These are phyloP conservation scores for Thymus mandschuricus DNA, from an alignment of 257 asterid species.

Conservation along the genomic window DNA sequence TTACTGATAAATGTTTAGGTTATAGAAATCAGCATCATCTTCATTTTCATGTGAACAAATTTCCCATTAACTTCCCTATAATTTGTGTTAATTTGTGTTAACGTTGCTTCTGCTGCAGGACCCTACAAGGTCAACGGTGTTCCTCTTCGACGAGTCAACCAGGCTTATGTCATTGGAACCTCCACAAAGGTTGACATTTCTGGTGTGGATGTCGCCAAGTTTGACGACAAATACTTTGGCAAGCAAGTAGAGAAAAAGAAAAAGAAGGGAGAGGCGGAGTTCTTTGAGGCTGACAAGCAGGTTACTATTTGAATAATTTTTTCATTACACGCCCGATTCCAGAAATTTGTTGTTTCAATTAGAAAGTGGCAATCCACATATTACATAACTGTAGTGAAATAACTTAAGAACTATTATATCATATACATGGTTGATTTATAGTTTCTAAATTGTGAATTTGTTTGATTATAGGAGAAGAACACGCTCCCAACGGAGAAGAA, in stretches of 20 bases:
- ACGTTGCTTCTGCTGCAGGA: constrained; percentile 31
- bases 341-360: too few relatives aligned
- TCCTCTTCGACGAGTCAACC: constrained; percentile 72
- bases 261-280: constrained; percentile 56
- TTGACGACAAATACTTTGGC: constrained; percentile 64
- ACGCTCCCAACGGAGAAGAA: constrained; percentile 56
- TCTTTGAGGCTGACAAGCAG: constrained; percentile 61
- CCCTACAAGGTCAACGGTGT: constrained; percentile 75
- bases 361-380: too few relatives aligned
- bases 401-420: too few relatives aligned
- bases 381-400: too few relatives aligned
- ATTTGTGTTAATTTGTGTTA: not conserved
- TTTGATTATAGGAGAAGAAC: constrained; percentile 42
- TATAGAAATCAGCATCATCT: not conserved
- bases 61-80: not conserved
- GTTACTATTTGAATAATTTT: constrained; percentile 16
- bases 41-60: not conserved
- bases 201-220: constrained; percentile 53
- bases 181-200: constrained; percentile 64
- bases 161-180: constrained; percentile 65
- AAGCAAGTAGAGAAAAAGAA: constrained; percentile 61
- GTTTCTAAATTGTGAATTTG: not conserved
- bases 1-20: not conserved
- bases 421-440: not conserved
- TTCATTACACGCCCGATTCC: too few relatives aligned